Base-by-base conservation (phyloP, 257 asterid genomes). In the Craterostigma plantagineum region DNA sequence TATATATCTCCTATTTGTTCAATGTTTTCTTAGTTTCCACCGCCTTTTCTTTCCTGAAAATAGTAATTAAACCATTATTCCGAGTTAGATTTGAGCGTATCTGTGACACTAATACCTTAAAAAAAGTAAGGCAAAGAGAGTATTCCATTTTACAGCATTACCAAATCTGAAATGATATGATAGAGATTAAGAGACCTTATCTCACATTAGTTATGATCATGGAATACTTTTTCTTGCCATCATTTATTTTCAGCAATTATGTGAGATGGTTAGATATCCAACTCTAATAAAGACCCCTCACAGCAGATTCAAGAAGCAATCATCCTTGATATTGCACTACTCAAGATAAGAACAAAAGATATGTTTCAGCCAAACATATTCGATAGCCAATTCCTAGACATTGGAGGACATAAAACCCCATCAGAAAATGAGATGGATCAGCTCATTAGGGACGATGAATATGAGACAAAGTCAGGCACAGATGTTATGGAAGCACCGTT, bases 321-420 rank as follows among this genome's bases (percentile, higher is more conserved):
- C 48, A 30, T 30, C 39, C 27, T 45, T 18, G 10, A 40, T 23
- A 23, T 23, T 23, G 2, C 9, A 8, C 30, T 11, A n/a, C 8
- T 8, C 12, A 67, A 11, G 14, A n/a, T n/a, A n/a, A 11, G 13
- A 11, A 48, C 23, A 37, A 55, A 63, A 63, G n/a, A n/a, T n/a
- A 81, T 81, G 94, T 77, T 64, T 65, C 83, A 77, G 17, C 71
- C 85, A 37, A 74, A 67, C 59, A 65, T 77, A 67, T 81, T 74
- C 63, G 86, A 81, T 0, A 66, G 68, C 46, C 81, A 65, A 38
- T 51, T 73, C 52, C 76, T 77, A 0, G 83, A 81, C 38, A 64
- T 81, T 75, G n/a, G n/a, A n/a, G 58, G 50, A 17, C 71, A 63
- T 47, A 69, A 69, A 43, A 38, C 63, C 14, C 67, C 74, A 6